These are phyloP conservation scores for Sordaria brevicollis DNA, from an alignment of 495 filamentous ascomycete species.

Conservation along the genomic window DNA sequence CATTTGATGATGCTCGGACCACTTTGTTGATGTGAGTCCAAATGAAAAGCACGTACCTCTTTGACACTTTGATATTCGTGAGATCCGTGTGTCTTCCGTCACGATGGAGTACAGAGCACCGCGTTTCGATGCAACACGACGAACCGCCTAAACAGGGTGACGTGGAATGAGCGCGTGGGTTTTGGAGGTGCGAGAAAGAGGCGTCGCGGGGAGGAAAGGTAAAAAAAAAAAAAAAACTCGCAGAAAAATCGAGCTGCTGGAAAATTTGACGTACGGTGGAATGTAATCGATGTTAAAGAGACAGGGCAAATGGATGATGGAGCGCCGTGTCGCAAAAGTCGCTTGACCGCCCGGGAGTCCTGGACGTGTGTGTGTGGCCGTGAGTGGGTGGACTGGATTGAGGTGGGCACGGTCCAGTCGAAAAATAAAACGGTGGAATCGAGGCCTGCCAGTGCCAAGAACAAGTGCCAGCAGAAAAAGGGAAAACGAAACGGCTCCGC, in stretches of 20 bases:
- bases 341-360: neutral
- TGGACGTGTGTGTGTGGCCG: neutral
- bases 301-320: neutral
- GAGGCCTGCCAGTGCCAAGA: neutral
- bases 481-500: neutral
- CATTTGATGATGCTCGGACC: neutral
- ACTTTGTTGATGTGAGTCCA: neutral
- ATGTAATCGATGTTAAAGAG: neutral
- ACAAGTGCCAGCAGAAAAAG: neutral
- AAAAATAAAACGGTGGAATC: neutral
- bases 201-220: neutral
- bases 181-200: neutral
- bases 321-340: neutral
- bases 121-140: neutral
- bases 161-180: neutral
- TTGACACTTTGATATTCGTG: neutral
- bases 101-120: neutral
- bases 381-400: neutral
- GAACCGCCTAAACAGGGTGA: neutral
- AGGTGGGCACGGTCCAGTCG: neutral
- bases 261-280: neutral
- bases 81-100: neutral
- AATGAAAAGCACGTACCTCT: neutral
- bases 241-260: neutral
- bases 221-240: neutral